Evolutionary conservation across 768 basidiomycete genomes (phyloP), one percentile per base, ranked within the genome.

Genomic region (Termitomyces sp.): DNA sequence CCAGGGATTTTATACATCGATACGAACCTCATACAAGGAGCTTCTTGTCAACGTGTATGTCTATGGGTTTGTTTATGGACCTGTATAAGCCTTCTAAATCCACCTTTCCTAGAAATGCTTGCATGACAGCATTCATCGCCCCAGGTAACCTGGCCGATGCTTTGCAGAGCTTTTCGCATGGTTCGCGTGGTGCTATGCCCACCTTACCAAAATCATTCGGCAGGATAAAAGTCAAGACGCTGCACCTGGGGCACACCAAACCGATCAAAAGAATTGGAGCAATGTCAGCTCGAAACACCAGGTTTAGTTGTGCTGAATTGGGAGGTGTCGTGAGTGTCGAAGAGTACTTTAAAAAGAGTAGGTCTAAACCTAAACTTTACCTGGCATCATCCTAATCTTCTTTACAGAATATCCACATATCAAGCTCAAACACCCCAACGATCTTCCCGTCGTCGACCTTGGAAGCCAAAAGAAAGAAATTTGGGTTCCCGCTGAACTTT

Each of bases 401-500:
- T 46, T 2, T 27, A 53, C 33, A 91, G 89, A 86, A 63, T 84
- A 91, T 62, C 78, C n/a, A n/a, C n/a, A 79, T 0, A 81, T 76
- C 40, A 78, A 64, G 3, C 68, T 90, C 5, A 68, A 70, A 51
- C 62, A 82, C 55, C 69, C 83, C 1, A 49, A 69, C 4, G 74
- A 84, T 27, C 66, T 86, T n/a, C 82, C 84, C 1, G 76, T 84
- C 30, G 72, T 86, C 49, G 73, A 86, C 54, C 69, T 85, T 36
- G 80, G 80, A 2, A 65, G 58, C 27, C 40, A 55, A 4, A 68
- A 70, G 42, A 67, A 71, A 32, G 53, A 67, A 0, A 67, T 69
- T 43, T 82, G 69, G 63, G 69, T 91, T 1, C 90, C 90, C 0
- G 83, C 87, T 0, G 90, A 93, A 67, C 50, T 93, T 1, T 92